phyloP scores from a whole-genome alignment of 768 basidiomycete genomes.

The Tylopilus balloui region DNA sequence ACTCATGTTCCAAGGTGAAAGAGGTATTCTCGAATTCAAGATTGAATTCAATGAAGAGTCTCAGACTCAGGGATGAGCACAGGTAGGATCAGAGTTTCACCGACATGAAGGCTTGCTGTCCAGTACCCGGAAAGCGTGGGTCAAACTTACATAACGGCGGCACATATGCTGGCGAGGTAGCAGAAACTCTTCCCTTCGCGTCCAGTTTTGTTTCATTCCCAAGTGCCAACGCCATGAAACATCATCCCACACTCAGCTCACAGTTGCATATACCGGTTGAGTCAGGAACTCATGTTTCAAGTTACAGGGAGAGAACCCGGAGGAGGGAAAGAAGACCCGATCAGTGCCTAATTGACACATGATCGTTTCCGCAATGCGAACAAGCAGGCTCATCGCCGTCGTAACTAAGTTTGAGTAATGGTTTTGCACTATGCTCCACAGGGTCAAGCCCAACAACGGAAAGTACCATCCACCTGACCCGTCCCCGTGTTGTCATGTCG shows the following conservation, averaged over 20 bases:
- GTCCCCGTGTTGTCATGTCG: conserved; percentile 3
- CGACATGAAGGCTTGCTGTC: conserved; percentile 11
- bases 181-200: not conserved
- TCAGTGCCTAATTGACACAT: not conserved
- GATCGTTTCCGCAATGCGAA: conserved; percentile 1
- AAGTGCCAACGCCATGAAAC: conserved; percentile 6
- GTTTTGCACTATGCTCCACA: conserved; percentile 2
- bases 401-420: conserved; percentile 6
- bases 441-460: conserved; percentile 1
- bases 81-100: conserved; percentile 28
- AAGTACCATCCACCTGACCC: conserved; percentile 7
- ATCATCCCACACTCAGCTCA: not conserved
- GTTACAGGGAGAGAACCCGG: not conserved
- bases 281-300: conserved; percentile 1
- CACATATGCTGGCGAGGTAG: conserved; percentile 8
- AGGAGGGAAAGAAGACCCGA: not conserved
- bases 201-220: not conserved
- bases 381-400: not conserved
- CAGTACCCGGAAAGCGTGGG: conserved; percentile 8
- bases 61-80: conserved; percentile 22
- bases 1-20: conserved; percentile 17
- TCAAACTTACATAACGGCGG: conserved; percentile 1
- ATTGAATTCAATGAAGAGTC: conserved; percentile 18
- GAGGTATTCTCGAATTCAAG: conserved; percentile 19
- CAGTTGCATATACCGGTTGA: not conserved